A percentile compares a stretch with the other conserved stretches of the same genome.
These are phyloP conservation scores for Brettanomyces bruxellensis DNA, from an alignment of 805 yeast genomes.

Conservation along the genomic window DNA sequence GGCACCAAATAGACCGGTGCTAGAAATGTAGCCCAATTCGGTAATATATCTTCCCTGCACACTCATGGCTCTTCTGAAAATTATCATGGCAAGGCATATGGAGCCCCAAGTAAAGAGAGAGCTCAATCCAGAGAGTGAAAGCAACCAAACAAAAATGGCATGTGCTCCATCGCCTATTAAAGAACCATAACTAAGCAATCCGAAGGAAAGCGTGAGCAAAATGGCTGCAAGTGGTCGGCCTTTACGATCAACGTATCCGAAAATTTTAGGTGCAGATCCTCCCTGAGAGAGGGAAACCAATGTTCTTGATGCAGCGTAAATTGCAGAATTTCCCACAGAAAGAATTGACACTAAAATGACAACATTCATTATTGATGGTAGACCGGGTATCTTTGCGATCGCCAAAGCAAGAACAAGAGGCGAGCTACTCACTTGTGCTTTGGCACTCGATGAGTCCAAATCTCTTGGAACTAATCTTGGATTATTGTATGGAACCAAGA, in stretches of 20 bases:
- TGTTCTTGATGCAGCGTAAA: slow-evolving; percentile 49
- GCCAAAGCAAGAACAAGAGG: slow-evolving; percentile 41
- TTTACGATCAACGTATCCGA: slow-evolving; percentile 37
- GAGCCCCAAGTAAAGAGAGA: slow-evolving; percentile 43
- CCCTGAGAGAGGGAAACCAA: slow-evolving; percentile 37
- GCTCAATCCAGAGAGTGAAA: slow-evolving; percentile 41
- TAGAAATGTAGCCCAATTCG: slow-evolving; percentile 34
- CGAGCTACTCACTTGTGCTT: slow-evolving; percentile 27
- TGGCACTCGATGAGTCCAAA: slow-evolving; percentile 11
- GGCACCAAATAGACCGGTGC: slow-evolving; percentile 35
- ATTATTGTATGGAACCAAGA: slow-evolving; percentile 38
- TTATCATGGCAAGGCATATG: slow-evolving; percentile 32
- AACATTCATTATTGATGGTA: slow-evolving; percentile 32
- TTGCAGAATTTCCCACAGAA: slow-evolving; percentile 44
- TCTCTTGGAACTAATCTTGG: slow-evolving; percentile 22
- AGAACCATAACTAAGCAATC: slow-evolving; percentile 36
- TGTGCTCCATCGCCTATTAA: slow-evolving; percentile 31
- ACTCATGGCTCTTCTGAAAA: slow-evolving; percentile 37
- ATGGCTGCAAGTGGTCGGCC: slow-evolving; percentile 45
- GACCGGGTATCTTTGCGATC: slow-evolving; percentile 26
- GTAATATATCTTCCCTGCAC: slow-evolving; percentile 31
- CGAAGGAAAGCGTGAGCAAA: slow-evolving; percentile 29
- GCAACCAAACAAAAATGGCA: slow-evolving; percentile 36
- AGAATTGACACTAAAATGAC: slow-evolving; percentile 32
- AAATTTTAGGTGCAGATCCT: slow-evolving; percentile 33